Base-by-base conservation (phyloP, 768 basidiomycete genomes). In the Coprinellus micaceus region DNA sequence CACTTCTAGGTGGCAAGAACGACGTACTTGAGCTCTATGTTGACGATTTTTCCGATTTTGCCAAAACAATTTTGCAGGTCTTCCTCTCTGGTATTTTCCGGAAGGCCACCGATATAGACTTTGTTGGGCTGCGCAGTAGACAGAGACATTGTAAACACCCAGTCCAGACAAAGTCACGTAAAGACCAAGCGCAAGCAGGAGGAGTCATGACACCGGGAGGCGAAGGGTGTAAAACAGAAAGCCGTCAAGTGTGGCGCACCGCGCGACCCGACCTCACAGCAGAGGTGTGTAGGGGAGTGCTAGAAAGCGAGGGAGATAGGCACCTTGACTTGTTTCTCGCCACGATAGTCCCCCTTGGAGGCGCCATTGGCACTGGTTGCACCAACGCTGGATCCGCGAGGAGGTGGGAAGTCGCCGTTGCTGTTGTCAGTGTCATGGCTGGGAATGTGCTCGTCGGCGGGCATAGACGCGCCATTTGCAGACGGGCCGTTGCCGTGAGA, bases 71-170 rank as follows among this genome's bases (percentile, higher is more conserved):
- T 87, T 71, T 84, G 86, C 25, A 94, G 73, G 66, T 94, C 91
- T 74, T 91, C 89, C 73, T 86, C 82, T 60, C 88, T 86, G 47
- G 91, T 93, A 62, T 91, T 81, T 74, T 91, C 89, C 60, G 91
- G 92, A 58, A 94, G 81, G 61, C 91, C 90, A 68, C 91, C 91
- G 67, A 94, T 84, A 70, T 94, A 94, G 71, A 94, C 86, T 77
- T 94, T 94, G 77, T 91, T 92, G 77, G 90, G 87, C 90, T 93
- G 82, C 76, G 79, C 76, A 77, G 80, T 29, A 51, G 30, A 36
- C 78, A 82, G 75, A 83, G 53, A 60, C n/a, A 44, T 54, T 71
- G 80, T 85, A 77, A 86, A 84, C 83, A 84, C 82, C 74, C 47
- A 76, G 80, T 79, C 69, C 74, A 80, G 75, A 78, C 70, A 74